These are phyloP conservation scores for Talaromyces sp. DNA, from an alignment of 2,329 filamentous ascomycete genomes.

Conservation along the genomic window DNA sequence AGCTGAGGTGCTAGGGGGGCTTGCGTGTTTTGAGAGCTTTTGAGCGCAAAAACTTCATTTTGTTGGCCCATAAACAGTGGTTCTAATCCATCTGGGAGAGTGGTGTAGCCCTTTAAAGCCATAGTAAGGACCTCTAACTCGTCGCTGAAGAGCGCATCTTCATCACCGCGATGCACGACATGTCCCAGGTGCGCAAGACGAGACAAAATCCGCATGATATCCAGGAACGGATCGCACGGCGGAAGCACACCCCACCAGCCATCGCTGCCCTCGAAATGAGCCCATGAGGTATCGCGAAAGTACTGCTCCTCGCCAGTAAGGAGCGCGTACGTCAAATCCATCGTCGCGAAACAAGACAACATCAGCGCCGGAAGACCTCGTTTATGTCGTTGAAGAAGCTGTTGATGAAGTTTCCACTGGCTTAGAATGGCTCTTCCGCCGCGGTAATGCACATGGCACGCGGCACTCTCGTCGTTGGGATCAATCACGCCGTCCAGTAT, in stretches of 20 bases:
- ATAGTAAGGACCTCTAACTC: constrained; percentile 9
- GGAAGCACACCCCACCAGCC: constrained; percentile 42
- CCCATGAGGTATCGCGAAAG: constrained; percentile 39
- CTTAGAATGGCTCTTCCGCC: constrained; percentile 38
- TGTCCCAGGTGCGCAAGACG: constrained; percentile 17
- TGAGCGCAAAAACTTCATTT: background rate
- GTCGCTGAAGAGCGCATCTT: background rate
- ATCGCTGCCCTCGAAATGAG: constrained; percentile 37
- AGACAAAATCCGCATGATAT: constrained; percentile 19
- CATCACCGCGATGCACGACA: background rate
- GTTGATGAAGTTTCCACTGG: constrained; percentile 19
- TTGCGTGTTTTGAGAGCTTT: background rate
- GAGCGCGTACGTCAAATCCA: constrained; percentile 43
- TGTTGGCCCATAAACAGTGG: background rate
- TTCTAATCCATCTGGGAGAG: background rate
- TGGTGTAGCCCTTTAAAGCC: constrained; percentile 5
- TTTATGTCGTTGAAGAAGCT: constrained; percentile 16
- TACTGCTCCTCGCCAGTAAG: constrained; percentile 39
- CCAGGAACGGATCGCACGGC: constrained; percentile 18
- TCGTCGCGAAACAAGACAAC: constrained; percentile 44
- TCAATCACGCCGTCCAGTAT: constrained; percentile 43
- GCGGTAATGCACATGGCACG: constrained; percentile 35
- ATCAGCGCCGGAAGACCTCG: constrained; percentile 30
- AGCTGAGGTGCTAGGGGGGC: background rate
- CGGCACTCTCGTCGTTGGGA: constrained; percentile 29